Percentiles rank a stretch among this genome's conserved stretches.
phyloP scores from a whole-genome alignment of 257 asterid species.

The Solanum sitiens region DNA sequence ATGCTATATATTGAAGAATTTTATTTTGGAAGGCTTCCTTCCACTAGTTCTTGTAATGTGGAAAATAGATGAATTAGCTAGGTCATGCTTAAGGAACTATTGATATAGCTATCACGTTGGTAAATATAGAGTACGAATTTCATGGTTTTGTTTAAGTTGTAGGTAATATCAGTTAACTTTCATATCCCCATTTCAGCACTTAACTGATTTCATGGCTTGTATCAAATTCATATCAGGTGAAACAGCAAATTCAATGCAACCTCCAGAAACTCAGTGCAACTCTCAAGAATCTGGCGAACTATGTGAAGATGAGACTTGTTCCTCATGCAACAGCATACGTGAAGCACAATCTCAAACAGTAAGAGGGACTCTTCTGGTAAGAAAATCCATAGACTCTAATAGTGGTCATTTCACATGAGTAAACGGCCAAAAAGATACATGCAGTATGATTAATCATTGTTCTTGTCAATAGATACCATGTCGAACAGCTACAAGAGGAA shows the following conservation, averaged over 20 bases:
- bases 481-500: slow-evolving; percentile 98
- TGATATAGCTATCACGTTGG: not conserved
- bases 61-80: not conserved
- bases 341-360: slow-evolving; percentile 82
- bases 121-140: not conserved
- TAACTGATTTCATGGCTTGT: slow-evolving; percentile 1
- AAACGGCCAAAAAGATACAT: not conserved
- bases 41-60: not conserved
- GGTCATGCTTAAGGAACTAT: not conserved
- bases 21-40: not conserved
- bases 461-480: slow-evolving; percentile 69
- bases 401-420: not conserved
- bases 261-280: slow-evolving; percentile 72
- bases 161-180: not conserved
- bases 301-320: slow-evolving; percentile 71
- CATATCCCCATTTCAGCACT: not conserved
- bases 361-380: slow-evolving; percentile 93
- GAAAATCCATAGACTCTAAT: not conserved
- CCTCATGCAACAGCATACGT: slow-evolving; percentile 77
- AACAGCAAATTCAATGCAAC: slow-evolving; percentile 72
- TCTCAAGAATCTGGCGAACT: slow-evolving; percentile 50
- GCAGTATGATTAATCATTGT: not conserved
- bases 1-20: not conserved
- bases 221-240: slow-evolving; percentile 47
- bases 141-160: not conserved